Evolutionary conservation across 257 asterid genomes (phyloP), one percentile per base, ranked within the genome.

Genomic region (Solanum peruvianum): DNA sequence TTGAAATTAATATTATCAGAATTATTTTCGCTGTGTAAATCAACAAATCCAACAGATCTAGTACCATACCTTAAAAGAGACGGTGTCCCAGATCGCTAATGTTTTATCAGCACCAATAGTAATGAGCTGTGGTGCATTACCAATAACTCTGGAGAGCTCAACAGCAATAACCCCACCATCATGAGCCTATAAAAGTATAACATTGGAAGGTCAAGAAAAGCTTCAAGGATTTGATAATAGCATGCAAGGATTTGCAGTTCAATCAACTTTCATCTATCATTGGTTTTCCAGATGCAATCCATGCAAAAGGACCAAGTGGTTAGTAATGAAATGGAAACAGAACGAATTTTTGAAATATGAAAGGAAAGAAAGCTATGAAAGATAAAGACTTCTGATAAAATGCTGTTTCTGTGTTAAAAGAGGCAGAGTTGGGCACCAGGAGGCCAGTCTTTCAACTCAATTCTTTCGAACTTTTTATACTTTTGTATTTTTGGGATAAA

Each of bases 101-200:
- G 97, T 94, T 92, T 97, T 97, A 91, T 97, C 99, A 23, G 95
- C 98, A 86, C 99, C 99, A 91, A 97, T 97, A 77, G 99, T 97
- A 89, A 96, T 97, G 84, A 97, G 98, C 89, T 94, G 99, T 60
- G 99, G 99, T 86, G 99, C 94, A 90, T 96, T 94, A 87, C 98
- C 98, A 89, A 90, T 89, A 89, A 97, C 98, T 91, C 95, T 96
- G 88, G 99, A 95, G 89, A 96, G 99, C 94, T 97, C 99, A 87
- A 96, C 88, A 85, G 98, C 98, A 91, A 93, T 92, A 91, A 97
- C 99, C 89, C 98, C 99, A 27, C 99, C 99, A 44, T 97, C 99
- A 92, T 97, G 99, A 83, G 99, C 99, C 99, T 97, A 29, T 47
- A 35, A 83, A 83, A 91, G 85, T 81, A 86, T 89, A 82, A 85